phyloP scores from a whole-genome alignment of 2,329 filamentous ascomycete species.

The Sporothrix schenckii region DNA sequence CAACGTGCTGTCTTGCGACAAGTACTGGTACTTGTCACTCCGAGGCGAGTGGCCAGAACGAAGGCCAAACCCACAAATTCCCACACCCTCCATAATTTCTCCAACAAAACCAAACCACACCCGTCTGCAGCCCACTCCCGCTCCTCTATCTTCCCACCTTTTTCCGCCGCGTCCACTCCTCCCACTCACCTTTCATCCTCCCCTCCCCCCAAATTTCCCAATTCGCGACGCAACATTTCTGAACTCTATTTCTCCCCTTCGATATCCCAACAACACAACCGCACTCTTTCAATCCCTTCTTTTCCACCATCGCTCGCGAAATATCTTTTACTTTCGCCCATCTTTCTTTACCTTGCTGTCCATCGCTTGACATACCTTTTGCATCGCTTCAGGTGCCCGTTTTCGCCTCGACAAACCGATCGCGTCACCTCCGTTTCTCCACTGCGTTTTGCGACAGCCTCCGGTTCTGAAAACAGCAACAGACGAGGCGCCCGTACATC shows the following conservation, averaged over 20 bases:
- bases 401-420: constrained; percentile 25
- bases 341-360: background rate
- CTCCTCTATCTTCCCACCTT: constrained; percentile 17
- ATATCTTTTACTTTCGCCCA: background rate
- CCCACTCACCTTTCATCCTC: constrained; percentile 23
- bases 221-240: constrained; percentile 25
- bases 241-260: constrained; percentile 25
- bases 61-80: constrained; percentile 2
- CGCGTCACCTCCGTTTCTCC: constrained; percentile 27
- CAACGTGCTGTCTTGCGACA: background rate
- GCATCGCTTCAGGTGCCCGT: background rate
- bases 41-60: constrained; percentile 2
- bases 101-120: constrained; percentile 25
- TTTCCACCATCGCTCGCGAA: constrained; percentile 17
- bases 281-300: constrained; percentile 6
- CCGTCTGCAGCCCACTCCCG: constrained; percentile 23
- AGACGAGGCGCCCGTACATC: background rate
- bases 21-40: background rate
- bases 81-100: constrained; percentile 22
- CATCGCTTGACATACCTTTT: background rate
- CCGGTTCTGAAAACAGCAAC: background rate
- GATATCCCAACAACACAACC: constrained; percentile 10
- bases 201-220: constrained; percentile 27
- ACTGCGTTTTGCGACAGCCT: constrained; percentile 30
- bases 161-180: constrained; percentile 23